These are phyloP conservation scores for Aspergillus phoenicis DNA, from an alignment of 2,329 filamentous ascomycete species.

Conservation along the genomic window DNA sequence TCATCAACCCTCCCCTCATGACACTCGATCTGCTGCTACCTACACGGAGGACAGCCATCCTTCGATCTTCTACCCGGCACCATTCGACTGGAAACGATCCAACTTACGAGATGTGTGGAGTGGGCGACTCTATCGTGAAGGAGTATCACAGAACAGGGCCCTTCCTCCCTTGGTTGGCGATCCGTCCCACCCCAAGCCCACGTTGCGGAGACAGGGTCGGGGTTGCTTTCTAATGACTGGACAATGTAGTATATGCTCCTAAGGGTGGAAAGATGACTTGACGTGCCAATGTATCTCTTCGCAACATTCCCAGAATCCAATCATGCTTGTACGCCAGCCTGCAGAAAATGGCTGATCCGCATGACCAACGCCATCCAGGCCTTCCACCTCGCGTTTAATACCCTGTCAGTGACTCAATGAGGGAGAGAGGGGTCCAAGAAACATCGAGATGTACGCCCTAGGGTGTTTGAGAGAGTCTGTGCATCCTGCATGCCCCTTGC, in stretches of 20 bases:
- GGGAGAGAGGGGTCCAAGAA: neutral
- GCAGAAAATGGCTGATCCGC: neutral
- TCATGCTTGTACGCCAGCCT: neutral
- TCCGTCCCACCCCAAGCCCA: neutral
- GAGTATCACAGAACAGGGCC: constrained; percentile 2
- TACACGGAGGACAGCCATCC: neutral
- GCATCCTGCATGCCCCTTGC: constrained; percentile 10
- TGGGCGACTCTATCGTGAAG: neutral
- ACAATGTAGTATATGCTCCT: neutral
- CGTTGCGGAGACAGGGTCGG: neutral
- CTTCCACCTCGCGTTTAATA: neutral
- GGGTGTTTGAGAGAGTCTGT: constrained; percentile 6
- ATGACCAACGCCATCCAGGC: neutral
- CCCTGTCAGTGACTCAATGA: constrained; percentile 6
- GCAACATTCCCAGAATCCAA: neutral
- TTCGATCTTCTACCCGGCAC: neutral
- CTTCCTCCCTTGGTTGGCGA: neutral
- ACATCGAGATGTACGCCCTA: neutral
- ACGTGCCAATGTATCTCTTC: neutral
- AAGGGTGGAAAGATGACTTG: neutral
- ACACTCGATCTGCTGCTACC: neutral
- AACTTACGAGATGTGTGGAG: too few species aligned
- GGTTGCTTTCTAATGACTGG: neutral
- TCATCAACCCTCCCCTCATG: neutral
- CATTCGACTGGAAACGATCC: neutral